Conservation (phyloP, 106 monocot genomes). For the Amphibolis antarctica region DNA sequence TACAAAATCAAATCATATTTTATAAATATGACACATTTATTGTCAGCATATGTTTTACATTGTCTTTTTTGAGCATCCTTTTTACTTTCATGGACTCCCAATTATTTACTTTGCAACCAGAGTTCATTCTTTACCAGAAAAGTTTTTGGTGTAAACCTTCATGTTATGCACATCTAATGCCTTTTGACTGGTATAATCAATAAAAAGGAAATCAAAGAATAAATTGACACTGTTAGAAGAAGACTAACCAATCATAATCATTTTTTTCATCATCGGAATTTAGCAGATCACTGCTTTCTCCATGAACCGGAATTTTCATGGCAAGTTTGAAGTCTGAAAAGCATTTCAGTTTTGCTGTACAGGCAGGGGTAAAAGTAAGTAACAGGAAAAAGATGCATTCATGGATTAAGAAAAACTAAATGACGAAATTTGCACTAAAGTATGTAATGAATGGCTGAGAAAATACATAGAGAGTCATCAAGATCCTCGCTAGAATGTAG, state of each 20-base stretch:
- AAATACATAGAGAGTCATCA: constrained; percentile 72
- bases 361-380: not conserved
- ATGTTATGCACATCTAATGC: no score
- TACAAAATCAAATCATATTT: no score
- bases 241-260: constrained; percentile 96
- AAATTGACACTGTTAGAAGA: not conserved
- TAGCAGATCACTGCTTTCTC: constrained; percentile 59
- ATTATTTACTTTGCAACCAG: no score
- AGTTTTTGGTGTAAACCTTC: no score
- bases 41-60: no score
- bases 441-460: not conserved
- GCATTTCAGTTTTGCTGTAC: constrained; percentile 49
- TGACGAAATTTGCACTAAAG: not conserved
- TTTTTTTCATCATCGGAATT: constrained; percentile 59
- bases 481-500: constrained; percentile 72
- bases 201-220: not conserved
- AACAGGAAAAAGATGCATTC: not conserved
- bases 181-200: no score
- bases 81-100: no score
- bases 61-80: no score
- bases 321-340: constrained; percentile 53
- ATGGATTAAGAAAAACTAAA: not conserved
- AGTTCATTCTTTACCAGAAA: no score
- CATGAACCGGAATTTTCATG: constrained; percentile 54
- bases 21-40: no score